Base-by-base conservation (phyloP, 208 protist genomes). In the Trypanosoma theileri region DNA sequence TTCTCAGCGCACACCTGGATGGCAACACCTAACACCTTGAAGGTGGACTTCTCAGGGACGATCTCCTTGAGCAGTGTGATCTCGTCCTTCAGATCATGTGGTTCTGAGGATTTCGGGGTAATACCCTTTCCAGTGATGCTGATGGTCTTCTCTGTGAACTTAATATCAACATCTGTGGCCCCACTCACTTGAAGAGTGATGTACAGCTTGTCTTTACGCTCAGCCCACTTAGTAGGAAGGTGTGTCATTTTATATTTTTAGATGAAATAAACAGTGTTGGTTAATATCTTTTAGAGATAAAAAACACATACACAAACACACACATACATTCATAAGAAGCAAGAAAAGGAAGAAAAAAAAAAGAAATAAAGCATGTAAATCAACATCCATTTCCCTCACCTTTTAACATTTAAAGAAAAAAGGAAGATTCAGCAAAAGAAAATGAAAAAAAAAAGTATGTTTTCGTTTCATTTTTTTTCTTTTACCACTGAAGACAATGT, bases 1-100 rank as follows among this genome's bases (percentile, higher is more conserved):
- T 96, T 96, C 59, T 85, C 85, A 60, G 88, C 88, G 70, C 84
- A 92, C 57, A 96, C 90, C 75, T 96, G 88, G 40, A 96, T 89
- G 24, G 77, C 56, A n/a, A 86, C 75, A 42, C 91, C 91, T 55
- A 92, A 74, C 44, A 93, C 88, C 85, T 96, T 96, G 76, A 90
- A 96, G 61, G 78, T 92, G 44, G 82, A 92, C 41, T 80, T 71
- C 42, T 75, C 80, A 12, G 91, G 86, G n/a, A 87, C 69, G 54
- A 96, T 96, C 28, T 86, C 84, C 71, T 92, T 87, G 70, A 88
- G 66, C 46, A 96, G 85, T 21, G 80, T 80, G 57, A 96, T 77
- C 65, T 83, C 68, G 24, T 85, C 85, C 48, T 87, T 82, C 21
- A 96, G 67, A 35, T 80, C 73, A 62, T 85, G 85, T 14, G 81